Evolutionary conservation across 768 basidiomycete genomes (phyloP).

Genomic region (Tephrocybe sp.): DNA sequence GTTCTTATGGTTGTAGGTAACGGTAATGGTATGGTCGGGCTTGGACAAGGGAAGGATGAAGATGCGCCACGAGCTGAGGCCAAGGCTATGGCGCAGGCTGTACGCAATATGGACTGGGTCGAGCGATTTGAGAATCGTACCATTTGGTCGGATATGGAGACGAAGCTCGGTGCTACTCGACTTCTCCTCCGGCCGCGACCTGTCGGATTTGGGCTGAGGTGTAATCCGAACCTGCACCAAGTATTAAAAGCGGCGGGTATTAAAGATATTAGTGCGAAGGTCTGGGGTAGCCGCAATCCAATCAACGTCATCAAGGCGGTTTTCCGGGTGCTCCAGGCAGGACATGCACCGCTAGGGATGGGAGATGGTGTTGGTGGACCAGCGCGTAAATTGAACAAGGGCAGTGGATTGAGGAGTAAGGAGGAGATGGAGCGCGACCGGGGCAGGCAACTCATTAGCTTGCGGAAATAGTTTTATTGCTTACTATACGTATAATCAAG

Average conservation of each 20-base stretch:
- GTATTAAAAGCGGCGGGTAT: conserved; percentile 93
- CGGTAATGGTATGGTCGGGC: conserved; percentile 79
- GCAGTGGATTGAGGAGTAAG: conserved; percentile 64
- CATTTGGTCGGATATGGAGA: conserved; percentile 86
- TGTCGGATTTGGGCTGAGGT: conserved; percentile 89
- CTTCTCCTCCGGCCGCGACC: conserved; percentile 80
- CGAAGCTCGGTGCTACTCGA: conserved; percentile 81
- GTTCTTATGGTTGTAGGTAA: conserved; percentile 75
- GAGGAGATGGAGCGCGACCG: conserved; percentile 77
- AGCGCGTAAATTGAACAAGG: conserved; percentile 70
- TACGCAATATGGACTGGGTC: conserved; percentile 89
- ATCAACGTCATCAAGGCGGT: conserved; percentile 84
- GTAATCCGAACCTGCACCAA: conserved; percentile 86
- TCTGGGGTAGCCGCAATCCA: conserved; percentile 89
- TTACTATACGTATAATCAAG: conserved; percentile 7
- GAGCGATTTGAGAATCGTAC: conserved; percentile 94
- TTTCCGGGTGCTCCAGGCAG: conserved; percentile 81
- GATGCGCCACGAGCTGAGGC: conserved; percentile 49
- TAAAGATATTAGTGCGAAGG: conserved; percentile 92
- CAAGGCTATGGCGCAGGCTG: conserved; percentile 65
- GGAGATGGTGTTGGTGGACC: conserved; percentile 80
- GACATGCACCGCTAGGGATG: conserved; percentile 75
- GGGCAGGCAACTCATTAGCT: conserved; percentile 72
- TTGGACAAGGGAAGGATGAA: conserved; percentile 76
- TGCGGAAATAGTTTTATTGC: conserved; percentile 41